Percentiles rank a stretch among this genome's conserved stretches.
Conservation (phyloP, 805 yeast genomes). For the Hanseniaspora valbyensis region DNA sequence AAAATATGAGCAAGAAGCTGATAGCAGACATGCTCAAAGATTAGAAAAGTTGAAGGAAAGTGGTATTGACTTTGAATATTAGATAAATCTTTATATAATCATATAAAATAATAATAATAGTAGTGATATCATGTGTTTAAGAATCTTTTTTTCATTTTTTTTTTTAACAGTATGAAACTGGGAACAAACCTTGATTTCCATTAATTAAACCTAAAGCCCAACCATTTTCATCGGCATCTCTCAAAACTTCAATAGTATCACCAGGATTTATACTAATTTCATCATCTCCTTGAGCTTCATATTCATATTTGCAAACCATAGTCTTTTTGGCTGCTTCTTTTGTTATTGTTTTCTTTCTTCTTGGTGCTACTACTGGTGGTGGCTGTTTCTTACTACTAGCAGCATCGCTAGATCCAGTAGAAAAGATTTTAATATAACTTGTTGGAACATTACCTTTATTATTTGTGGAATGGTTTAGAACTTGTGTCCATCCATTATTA, state of each 20-base stretch:
- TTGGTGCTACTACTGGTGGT: slow-evolving; percentile 70
- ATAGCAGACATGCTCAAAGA: slow-evolving; percentile 29
- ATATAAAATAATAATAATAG: not conserved
- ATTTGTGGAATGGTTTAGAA: slow-evolving; percentile 39
- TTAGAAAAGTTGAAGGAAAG: slow-evolving; percentile 27
- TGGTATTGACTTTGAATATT: slow-evolving; percentile 31
- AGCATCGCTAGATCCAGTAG: slow-evolving; percentile 23
- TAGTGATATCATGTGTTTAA: not conserved
- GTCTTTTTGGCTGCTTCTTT: slow-evolving; percentile 28
- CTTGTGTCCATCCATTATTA: slow-evolving; percentile 83
- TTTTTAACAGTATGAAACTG: slow-evolving; percentile 55
- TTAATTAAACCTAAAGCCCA: slow-evolving; percentile 88
- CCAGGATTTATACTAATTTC: slow-evolving; percentile 66
- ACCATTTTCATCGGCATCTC: slow-evolving; percentile 69
- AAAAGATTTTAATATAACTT: slow-evolving; percentile 48
- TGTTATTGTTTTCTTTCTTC: slow-evolving; percentile 38
- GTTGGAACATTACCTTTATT: slow-evolving; percentile 76
- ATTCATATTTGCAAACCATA: slow-evolving; percentile 63
- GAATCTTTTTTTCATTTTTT: not conserved
- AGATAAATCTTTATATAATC: not conserved
- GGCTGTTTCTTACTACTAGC: slow-evolving; percentile 66
- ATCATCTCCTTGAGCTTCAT: slow-evolving; percentile 65
- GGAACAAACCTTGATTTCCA: slow-evolving; percentile 60
- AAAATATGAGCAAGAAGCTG: slow-evolving; percentile 26
- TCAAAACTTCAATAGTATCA: slow-evolving; percentile 57